These are phyloP conservation scores for Austroboletus festivus DNA, from an alignment of 768 basidiomycete species.

Conservation along the genomic window DNA sequence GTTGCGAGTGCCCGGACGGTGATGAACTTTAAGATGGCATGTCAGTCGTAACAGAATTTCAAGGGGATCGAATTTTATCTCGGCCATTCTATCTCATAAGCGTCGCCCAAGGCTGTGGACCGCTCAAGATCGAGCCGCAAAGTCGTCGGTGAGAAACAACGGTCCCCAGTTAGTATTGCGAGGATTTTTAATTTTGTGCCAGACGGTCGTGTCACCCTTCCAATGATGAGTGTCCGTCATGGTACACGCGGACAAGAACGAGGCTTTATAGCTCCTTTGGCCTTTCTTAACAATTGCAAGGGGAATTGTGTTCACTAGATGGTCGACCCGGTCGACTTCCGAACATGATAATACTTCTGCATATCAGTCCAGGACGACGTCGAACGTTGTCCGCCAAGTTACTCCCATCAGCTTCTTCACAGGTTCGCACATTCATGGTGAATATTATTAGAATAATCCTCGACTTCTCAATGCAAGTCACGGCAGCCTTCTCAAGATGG, in stretches of 20 bases:
- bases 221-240: neutral
- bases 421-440: constrained; percentile 68
- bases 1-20: too few relatives aligned
- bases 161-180: constrained; percentile 46
- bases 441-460: too few relatives aligned
- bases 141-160: constrained; percentile 52
- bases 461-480: constrained; percentile 49
- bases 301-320: constrained; percentile 75
- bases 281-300: constrained; percentile 33
- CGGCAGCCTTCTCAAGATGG: too few relatives aligned
- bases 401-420: neutral
- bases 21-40: too few relatives aligned
- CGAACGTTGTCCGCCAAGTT: constrained; percentile 39
- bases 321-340: constrained; percentile 73
- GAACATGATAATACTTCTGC: constrained; percentile 55
- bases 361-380: constrained; percentile 54
- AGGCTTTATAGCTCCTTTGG: constrained; percentile 38
- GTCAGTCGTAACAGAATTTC: constrained; percentile 52
- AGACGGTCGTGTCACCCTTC: constrained; percentile 46
- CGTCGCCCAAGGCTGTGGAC: too few relatives aligned
- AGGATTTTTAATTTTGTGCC: constrained; percentile 74
- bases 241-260: constrained; percentile 84
- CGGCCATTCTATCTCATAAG: too few relatives aligned
- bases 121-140: constrained; percentile 75
- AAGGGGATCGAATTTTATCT: constrained; percentile 15